Conservation (phyloP, 192 early-diverging fungal genomes). For the Entomortierella beljakovae region DNA sequence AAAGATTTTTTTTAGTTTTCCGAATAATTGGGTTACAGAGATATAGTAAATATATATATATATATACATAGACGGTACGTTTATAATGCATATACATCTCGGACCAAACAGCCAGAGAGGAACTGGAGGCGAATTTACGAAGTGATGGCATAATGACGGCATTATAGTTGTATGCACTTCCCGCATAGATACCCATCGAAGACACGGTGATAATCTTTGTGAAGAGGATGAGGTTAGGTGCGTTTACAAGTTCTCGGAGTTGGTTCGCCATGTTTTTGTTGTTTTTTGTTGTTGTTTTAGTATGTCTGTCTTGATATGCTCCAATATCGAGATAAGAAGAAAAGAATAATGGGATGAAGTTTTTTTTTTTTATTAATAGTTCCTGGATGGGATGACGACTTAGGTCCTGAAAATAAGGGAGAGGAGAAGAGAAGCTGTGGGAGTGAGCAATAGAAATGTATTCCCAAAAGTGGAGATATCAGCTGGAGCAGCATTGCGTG, state of each 20-base stretch:
- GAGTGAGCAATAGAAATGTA: not conserved
- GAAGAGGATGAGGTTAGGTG: constrained; percentile 24
- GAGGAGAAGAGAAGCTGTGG: not conserved
- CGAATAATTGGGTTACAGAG: not conserved
- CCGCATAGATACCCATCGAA: constrained; percentile 43
- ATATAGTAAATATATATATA: not conserved
- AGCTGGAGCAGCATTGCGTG: not conserved
- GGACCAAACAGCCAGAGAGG: constrained; percentile 43
- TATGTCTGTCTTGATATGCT: not conserved
- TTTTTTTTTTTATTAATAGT: too few relatives aligned
- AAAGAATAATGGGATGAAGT: too few relatives aligned
- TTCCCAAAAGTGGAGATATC: not conserved
- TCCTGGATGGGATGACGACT: too few relatives aligned
- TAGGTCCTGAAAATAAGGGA: too few relatives aligned
- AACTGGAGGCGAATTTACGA: constrained; percentile 34
- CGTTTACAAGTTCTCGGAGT: constrained; percentile 24
- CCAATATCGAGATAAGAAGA: too few relatives aligned
- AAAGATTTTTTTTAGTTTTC: not conserved
- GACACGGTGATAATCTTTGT: constrained; percentile 40
- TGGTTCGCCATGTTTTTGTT: constrained; percentile 6
- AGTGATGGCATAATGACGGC: constrained; percentile 37
- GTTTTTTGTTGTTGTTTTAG: not conserved
- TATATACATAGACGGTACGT: constrained; percentile 9
- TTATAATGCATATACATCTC: constrained; percentile 28
- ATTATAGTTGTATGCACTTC: constrained; percentile 31